Evolutionary conservation across 2,329 filamentous ascomycete genomes (phyloP), one percentile per base, ranked within the genome.

Genomic region (Salinomyces thailandicus): DNA sequence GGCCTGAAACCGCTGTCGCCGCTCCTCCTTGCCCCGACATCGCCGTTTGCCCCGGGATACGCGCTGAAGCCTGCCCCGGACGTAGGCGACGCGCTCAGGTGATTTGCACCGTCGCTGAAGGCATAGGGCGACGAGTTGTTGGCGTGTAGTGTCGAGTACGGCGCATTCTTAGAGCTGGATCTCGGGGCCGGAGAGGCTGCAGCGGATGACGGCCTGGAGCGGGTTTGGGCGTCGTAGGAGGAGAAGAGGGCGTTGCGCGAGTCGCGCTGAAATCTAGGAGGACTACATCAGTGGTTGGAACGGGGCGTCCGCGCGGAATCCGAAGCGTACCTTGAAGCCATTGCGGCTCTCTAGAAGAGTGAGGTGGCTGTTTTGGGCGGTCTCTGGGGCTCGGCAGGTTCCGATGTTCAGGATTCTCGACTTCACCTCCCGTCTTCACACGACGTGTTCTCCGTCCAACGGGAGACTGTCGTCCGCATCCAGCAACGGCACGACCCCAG

Each of bases 241-340:
- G 55, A 57, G 54, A 63, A 62, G 49, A 63, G 59, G 37, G 60
- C 53, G 36, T 59, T 57, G 50, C 60, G 60, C 42, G 55, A 52
- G 47, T 62, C 59, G 48, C 58, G 57, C 42, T 61, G 57, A 46
- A 43, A 43, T 32, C 39, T 42, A 13, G 17, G n/a, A 5, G 9
- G 2, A 6, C 17, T 15, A 33, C 17, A 33, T 33, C 17, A 35
- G 33, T n/a, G 33, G 17, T 3, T 26, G n/a, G n/a, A 8, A 26
- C n/a, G 9, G 9, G n/a, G 9, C 22, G 9, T 8, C 22, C n/a
- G 22, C 9, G 22, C 9, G 9, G 2, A n/a, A 2, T 4, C 22
- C 12, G 15, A 8, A 28, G 12, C 31, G 14, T 30, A 38, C 36
- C 36, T 38, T 28, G 36, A 38, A 16, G 36, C 36, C 36, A 38